A percentile compares a stretch with the other conserved stretches of the same genome.
phyloP scores from a whole-genome alignment of 2,329 filamentous ascomycete genomes.

The Claviceps purpurea region DNA sequence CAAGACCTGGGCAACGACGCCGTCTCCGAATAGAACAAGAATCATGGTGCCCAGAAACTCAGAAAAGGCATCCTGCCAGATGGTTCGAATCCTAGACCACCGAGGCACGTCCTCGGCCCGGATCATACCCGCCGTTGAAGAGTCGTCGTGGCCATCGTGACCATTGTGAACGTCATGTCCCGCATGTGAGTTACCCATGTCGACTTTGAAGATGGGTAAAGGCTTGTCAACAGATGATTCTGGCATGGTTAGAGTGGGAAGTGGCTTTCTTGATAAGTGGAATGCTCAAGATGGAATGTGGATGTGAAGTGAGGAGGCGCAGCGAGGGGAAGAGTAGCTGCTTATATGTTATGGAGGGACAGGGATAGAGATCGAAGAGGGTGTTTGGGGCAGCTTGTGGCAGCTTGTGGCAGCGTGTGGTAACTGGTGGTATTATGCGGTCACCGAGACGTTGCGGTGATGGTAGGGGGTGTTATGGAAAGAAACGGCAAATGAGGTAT shows the following conservation, averaged over 20 bases:
- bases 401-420: too few relatives aligned
- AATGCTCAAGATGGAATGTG: slow-evolving; percentile 15
- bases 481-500: too few relatives aligned
- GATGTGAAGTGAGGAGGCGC: neutral
- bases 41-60: slow-evolving; percentile 59
- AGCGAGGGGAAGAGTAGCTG: too few relatives aligned
- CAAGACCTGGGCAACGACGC: slow-evolving; percentile 56
- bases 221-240: slow-evolving; percentile 21
- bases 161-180: too few relatives aligned
- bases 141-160: slow-evolving; percentile 9
- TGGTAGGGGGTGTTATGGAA: too few relatives aligned
- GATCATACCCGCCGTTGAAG: slow-evolving; percentile 8
- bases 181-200: slow-evolving; percentile 14
- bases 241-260: slow-evolving; percentile 18
- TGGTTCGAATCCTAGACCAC: slow-evolving; percentile 41
- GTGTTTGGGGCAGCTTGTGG: too few relatives aligned
- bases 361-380: too few relatives aligned
- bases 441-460: too few relatives aligned
- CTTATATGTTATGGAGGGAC: too few relatives aligned
- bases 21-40: slow-evolving; percentile 55
- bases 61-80: slow-evolving; percentile 44
- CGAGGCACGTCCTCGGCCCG: slow-evolving; percentile 14
- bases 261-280: slow-evolving; percentile 5
- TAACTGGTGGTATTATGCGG: too few relatives aligned
- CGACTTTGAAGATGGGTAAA: slow-evolving; percentile 16